Evolutionary conservation across 306 rosid genomes (phyloP), one percentile per base, ranked within the genome.

Genomic region (Pueraria montana): DNA sequence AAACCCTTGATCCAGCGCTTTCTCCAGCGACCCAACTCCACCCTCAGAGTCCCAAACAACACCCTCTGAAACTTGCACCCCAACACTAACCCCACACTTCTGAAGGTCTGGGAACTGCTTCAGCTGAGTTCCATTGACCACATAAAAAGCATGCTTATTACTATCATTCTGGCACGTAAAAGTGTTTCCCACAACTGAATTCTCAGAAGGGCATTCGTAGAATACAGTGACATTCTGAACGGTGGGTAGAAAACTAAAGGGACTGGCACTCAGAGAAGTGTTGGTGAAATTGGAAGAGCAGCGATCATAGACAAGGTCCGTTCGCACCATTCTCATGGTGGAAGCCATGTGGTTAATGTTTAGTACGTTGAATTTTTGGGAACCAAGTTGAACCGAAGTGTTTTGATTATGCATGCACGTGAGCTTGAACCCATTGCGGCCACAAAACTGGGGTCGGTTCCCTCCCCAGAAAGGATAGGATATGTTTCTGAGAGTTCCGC

Each of bases 391-490:
- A 59, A 85, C 11, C 8, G 79, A 68, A 14, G 85, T 26, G 79
- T 46, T 80, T 48, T 68, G 78, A 1, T 76, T 40, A 36, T 80
- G 56, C 74, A 59, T 59, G 74, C 87, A 85, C 0, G 69, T 58
- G 79, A 85, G 79, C 11, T 85, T 75, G 79, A 80, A 75, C 0
- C 77, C 87, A 49, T 75, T 0, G n/a, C 4, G 63, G 48, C 87
- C 87, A 50, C 87, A 85, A 69, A 75, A 8, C 0, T 14, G 43
- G 24, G 87, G 84, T 43, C 81, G 12, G 67, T 46, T 74, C 6
- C 63, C 76, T 66, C 87, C 87, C 84, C 84, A 84, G 65, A 84
- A 85, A 58, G 87, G 87, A 30, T 67, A 85, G 2, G 87, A 80
- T 3, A 74, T 8, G 69, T 80, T 76, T 46, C 21, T 80, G 82